Conservation (phyloP, 768 basidiomycete species). For the Lenzites betulinus region DNA sequence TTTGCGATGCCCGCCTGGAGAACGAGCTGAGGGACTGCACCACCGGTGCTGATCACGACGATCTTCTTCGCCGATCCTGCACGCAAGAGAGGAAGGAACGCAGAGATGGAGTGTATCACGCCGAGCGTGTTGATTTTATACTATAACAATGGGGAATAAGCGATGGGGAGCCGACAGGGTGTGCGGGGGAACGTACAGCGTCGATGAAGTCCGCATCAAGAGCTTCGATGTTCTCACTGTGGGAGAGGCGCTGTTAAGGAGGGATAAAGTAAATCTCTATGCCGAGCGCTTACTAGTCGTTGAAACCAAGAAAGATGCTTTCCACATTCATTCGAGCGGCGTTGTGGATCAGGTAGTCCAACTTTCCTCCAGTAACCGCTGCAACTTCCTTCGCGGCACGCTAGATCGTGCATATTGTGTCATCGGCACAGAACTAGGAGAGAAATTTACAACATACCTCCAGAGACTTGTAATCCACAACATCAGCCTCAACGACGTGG, state of each 20-base stretch:
- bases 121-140: constrained; percentile 40
- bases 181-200: not conserved
- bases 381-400: constrained; percentile 28
- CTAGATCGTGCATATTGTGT: not conserved
- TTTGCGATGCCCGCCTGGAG: not conserved
- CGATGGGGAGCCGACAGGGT: not conserved
- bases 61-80: constrained; percentile 37
- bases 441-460: constrained; percentile 30
- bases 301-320: not conserved
- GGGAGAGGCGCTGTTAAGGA: no score
- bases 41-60: not conserved
- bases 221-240: constrained; percentile 12
- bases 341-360: constrained; percentile 41
- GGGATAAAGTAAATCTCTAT: not conserved
- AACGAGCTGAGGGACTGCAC: not conserved
- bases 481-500: constrained; percentile 39
- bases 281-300: not conserved
- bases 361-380: constrained; percentile 30
- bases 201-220: constrained; percentile 19
- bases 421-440: not conserved
- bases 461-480: constrained; percentile 33
- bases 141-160: constrained; percentile 9
- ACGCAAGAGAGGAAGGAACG: constrained; percentile 42
- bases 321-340: constrained; percentile 28
- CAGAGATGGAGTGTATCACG: constrained; percentile 36